Percentiles rank a stretch among this genome's conserved stretches.
phyloP scores from a whole-genome alignment of 177 flowering plant species.

The Vitis hybrid region DNA sequence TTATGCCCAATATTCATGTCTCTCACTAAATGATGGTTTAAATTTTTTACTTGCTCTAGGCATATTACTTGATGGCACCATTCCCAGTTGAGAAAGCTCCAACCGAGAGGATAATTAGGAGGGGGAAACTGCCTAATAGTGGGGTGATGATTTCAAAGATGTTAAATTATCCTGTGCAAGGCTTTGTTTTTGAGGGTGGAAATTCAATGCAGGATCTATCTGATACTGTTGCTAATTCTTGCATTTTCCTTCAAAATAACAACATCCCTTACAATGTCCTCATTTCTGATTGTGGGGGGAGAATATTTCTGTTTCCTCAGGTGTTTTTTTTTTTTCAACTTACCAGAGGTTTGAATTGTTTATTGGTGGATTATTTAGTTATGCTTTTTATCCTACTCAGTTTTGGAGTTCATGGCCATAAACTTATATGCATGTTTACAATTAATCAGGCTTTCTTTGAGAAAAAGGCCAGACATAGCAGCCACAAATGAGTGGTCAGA shows the following conservation, averaged over 20 bases:
- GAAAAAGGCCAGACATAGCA: no score
- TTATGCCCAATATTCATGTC: neutral
- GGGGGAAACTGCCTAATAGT: conserved; percentile 13
- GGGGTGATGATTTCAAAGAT: conserved; percentile 43
- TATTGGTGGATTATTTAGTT: no score
- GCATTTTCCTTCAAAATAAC: conserved; percentile 67
- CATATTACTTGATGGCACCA: conserved; percentile 43
- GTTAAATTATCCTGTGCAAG: conserved; percentile 51
- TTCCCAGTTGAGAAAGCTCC: conserved; percentile 60
- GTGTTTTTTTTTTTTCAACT: conserved; percentile 25
- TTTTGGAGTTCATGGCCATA: no score
- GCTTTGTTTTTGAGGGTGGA: conserved; percentile 78
- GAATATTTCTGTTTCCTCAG: conserved; percentile 76
- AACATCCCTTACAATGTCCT: conserved; percentile 77
- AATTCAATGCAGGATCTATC: conserved; percentile 47
- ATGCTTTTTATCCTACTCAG: no score
- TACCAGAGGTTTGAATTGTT: neutral
- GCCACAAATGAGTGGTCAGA: no score
- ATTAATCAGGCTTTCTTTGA: no score
- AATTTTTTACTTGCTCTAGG: conserved; percentile 26
- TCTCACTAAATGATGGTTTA: neutral
- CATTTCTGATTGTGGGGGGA: conserved; percentile 62
- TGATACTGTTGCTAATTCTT: conserved; percentile 51
- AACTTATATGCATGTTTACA: no score
- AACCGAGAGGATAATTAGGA: conserved; percentile 18